Evolutionary conservation across 768 basidiomycete genomes (phyloP).

Genomic region (Hypholoma sublateritium): DNA sequence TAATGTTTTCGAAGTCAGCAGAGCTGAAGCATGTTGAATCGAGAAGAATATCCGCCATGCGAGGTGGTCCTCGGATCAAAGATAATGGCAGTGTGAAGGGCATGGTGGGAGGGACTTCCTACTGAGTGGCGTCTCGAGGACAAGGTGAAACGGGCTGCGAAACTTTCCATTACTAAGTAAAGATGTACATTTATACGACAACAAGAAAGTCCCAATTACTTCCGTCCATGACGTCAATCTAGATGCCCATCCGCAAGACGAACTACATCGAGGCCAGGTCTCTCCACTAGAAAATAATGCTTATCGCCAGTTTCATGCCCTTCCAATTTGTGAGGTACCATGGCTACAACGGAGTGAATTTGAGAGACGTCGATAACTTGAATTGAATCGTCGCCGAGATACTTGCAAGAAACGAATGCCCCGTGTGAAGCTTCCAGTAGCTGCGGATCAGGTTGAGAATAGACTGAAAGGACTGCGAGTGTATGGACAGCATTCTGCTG

Average conservation of each 20-base stretch:
- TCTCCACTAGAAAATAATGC: slow-evolving; percentile 4
- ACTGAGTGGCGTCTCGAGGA: neutral
- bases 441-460: neutral
- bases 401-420: slow-evolving; percentile 5
- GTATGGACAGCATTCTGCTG: neutral
- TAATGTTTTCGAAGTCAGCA: neutral
- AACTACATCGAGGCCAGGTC: slow-evolving; percentile 1
- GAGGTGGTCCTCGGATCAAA: no score
- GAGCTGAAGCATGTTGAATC: slow-evolving; percentile 7
- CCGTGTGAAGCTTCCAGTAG: slow-evolving; percentile 3
- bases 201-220: no score
- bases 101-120: no score
- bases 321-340: slow-evolving; percentile 4
- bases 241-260: no score
- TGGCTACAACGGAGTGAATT: slow-evolving; percentile 6
- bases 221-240: no score
- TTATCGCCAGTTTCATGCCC: neutral
- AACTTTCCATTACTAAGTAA: no score
- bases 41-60: neutral
- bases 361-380: slow-evolving; percentile 4
- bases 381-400: slow-evolving; percentile 4
- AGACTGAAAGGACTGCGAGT: neutral
- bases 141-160: neutral
- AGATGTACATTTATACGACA: no score
- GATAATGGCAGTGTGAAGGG: no score